Evolutionary conservation across 2,329 filamentous ascomycete species (phyloP), one percentile per base, ranked within the genome.

Genomic region (Hypomyces rosellus): DNA sequence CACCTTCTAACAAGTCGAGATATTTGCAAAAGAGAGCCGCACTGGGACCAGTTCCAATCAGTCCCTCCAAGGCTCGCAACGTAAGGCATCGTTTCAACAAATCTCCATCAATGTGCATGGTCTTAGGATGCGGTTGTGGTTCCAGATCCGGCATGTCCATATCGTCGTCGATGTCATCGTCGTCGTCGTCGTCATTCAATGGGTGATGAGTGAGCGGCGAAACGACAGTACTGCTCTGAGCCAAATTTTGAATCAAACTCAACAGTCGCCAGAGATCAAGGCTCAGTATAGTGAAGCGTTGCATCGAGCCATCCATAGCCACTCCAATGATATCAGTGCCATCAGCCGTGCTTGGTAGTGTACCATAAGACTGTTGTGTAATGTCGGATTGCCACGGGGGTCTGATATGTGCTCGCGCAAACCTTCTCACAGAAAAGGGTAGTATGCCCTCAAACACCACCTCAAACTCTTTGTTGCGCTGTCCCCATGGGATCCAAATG

Each of bases 211-310:
- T 20, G 25, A 43, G 5, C 11, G 79, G 76, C 51, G 74, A 81
- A 12, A 82, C 65, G 3, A 62, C 56, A 6, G 65, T 60, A 22
- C 74, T 77, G 22, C 67, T 64, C 43, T 75, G 65, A 25, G 80
- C 82, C 44, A 95, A 64, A 52, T 86, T 85, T 61, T 95, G 85
- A 1, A 96, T 63, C 55, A 92, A 82, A 51, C 78, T 77, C 5
- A 97, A 73, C 4, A 95, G 72, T 6, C 76, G 75, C 80, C 85
- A 87, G 7, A 84, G 77, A 2, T 78, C 67, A 15, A 77, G 60
- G 9, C 75, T 71, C 1, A 97, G 69, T 13, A 91, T 69, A 1
- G 78, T 78, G 58, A 96, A 85, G 50, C 86, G 80, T 54, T 81
- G 80, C 20, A 91, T 60, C 0, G 84, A 81, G 1, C 88, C 88